phyloP scores from a whole-genome alignment of 208 protist species.

The Acanthamoeba castellanii region DNA sequence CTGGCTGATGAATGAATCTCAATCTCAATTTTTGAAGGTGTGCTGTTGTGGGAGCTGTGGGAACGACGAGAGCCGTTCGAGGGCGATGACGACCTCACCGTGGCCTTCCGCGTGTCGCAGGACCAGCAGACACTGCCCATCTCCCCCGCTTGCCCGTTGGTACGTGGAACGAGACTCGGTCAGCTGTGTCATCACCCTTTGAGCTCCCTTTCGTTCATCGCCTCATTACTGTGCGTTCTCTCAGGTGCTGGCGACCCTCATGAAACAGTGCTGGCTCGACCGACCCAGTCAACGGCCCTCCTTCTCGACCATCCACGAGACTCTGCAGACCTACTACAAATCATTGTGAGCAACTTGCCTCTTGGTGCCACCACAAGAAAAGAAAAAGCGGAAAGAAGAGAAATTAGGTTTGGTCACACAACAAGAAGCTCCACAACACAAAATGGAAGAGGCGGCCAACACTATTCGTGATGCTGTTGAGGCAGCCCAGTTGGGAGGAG shows the following conservation, averaged over 20 bases:
- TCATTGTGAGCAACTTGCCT: neutral
- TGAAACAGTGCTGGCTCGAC: constrained; percentile 43
- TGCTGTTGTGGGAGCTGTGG: constrained; percentile 65
- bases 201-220: neutral
- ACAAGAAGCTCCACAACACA: neutral
- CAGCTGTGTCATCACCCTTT: too few relatives aligned
- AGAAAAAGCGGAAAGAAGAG: neutral
- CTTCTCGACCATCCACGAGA: constrained; percentile 35
- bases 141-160: neutral
- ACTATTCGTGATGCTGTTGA: constrained; percentile 26
- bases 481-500: neutral
- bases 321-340: neutral
- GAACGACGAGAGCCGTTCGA: constrained; percentile 26
- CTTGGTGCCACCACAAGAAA: neutral
- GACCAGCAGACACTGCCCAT: neutral
- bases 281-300: constrained; percentile 35
- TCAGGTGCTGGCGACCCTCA: neutral
- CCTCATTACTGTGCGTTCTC: neutral
- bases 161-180: neutral
- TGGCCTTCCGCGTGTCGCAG: constrained; percentile 47
- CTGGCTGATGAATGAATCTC: too few relatives aligned
- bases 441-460: neutral
- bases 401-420: neutral
- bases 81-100: constrained; percentile 12
- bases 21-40: neutral